Base-by-base conservation (phyloP, 495 filamentous ascomycete species). In the Talaromyces borbonicus region DNA sequence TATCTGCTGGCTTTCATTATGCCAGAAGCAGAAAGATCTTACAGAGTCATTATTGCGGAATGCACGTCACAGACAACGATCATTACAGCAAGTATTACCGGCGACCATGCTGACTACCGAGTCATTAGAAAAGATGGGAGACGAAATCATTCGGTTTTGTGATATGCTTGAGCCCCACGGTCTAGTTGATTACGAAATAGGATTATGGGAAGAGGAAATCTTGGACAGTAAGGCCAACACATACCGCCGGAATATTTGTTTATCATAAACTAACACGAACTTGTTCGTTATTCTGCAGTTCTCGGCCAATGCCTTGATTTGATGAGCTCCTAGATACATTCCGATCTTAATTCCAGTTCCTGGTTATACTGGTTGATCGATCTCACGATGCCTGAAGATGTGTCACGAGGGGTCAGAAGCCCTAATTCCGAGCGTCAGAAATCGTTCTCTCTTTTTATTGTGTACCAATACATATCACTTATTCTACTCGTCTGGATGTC, bases 121-220 rank as follows among this genome's bases (percentile, higher is more conserved):
- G 5, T 74, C 68, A 11, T 70, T 98, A 48, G 79, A 86, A 48
- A 78, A 75, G 48, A 81, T 97, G 77, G 89, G 85, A 38, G 78
- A 81, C 41, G 81, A 93, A 49, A 58, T 97, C 29, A 76, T 95
- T 40, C 74, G 78, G 41, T 68, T 92, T 15, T 92, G 90, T 58
- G 90, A 98, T 60, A 74, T 74, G 29, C 73, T 98, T 45, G 92
- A 96, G 57, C 78, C 80, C 45, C 79, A 93, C 53, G 92, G 92
- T 12, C 67, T 98, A 20, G 90, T 98, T 5, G 92, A 98, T 65
- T 98, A 96, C 60, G 83, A 97, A 55, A 92, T 95, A 68, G 92
- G 92, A 3, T 85, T 97, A 36, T 90, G 86, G 78, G 92, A 97
- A 62, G 90, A 96, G 59, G 83, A 85, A 52, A 96, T 98, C 52